Conservation (phyloP, 2,329 filamentous ascomycete genomes). For the Beauveria varroae region DNA sequence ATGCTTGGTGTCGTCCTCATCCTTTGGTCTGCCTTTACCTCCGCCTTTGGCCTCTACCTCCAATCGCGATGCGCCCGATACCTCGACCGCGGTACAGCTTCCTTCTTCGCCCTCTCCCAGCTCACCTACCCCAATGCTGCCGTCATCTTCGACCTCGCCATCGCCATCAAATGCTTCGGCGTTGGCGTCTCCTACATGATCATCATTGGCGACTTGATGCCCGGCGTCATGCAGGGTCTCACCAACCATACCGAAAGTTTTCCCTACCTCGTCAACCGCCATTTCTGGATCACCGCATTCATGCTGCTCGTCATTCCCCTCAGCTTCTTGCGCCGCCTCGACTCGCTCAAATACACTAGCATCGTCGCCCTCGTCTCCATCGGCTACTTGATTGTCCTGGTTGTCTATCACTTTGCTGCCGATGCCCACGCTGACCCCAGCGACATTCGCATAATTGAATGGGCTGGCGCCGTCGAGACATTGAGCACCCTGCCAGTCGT, state of each 20-base stretch:
- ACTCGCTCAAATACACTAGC: constrained; percentile 96
- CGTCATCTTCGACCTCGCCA: constrained; percentile 90
- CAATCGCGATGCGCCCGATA: constrained; percentile 91
- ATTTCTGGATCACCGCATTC: constrained; percentile 97
- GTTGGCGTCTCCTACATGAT: constrained; percentile 97
- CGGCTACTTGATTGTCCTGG: constrained; percentile 84
- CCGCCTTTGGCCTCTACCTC: constrained; percentile 89
- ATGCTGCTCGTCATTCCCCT: constrained; percentile 95
- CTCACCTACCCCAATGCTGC: constrained; percentile 95
- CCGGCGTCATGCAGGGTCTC: constrained; percentile 82
- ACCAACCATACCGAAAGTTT: constrained; percentile 51
- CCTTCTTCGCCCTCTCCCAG: constrained; percentile 95
- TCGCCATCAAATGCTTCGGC: constrained; percentile 96
- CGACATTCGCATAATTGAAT: constrained; percentile 66
- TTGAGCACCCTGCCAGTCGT: constrained; percentile 88
- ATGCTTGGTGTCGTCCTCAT: constrained; percentile 76
- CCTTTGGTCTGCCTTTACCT: constrained; percentile 80
- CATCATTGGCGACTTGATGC: constrained; percentile 98
- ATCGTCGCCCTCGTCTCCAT: constrained; percentile 87
- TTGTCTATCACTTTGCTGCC: constrained; percentile 83
- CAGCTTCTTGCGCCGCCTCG: constrained; percentile 81
- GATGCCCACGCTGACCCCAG: constrained; percentile 70
- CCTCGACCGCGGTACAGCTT: constrained; percentile 77
- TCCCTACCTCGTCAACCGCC: constrained; percentile 75
- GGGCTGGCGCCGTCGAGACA: constrained; percentile 70